Conservation (phyloP, 345 rosid species). For the Gossypium thurberi region DNA sequence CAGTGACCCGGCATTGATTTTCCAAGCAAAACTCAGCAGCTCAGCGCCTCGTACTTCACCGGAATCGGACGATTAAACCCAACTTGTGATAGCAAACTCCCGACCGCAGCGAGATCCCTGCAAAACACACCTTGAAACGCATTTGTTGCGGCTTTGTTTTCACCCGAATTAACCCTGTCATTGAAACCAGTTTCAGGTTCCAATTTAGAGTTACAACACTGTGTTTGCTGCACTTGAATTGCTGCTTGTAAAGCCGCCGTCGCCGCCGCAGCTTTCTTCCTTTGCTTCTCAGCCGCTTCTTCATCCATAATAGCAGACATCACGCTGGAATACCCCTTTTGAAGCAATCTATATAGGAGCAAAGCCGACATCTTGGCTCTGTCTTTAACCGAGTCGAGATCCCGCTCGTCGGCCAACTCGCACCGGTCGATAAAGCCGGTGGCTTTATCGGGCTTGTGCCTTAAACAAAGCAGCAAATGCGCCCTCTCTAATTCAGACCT, state of each 20-base stretch:
- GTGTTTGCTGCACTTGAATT: constrained; percentile 37
- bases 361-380: constrained; percentile 69
- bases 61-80: constrained; percentile 73
- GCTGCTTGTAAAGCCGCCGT: constrained; percentile 40
- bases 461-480: constrained; percentile 55
- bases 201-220: constrained; percentile 12
- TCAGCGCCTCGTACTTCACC: constrained; percentile 77
- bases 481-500: constrained; percentile 89
- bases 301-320: constrained; percentile 59
- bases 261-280: constrained; percentile 44
- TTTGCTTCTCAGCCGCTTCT: constrained; percentile 56
- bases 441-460: constrained; percentile 87
- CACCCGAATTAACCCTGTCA: constrained; percentile 14
- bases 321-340: constrained; percentile 64
- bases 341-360: constrained; percentile 73
- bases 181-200: constrained; percentile 25
- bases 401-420: constrained; percentile 61
- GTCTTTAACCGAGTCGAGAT: constrained; percentile 67
- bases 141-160: constrained; percentile 21
- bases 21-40: constrained; percentile 39
- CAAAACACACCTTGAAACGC: constrained; percentile 88
- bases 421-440: constrained; percentile 66
- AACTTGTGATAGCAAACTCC: constrained; percentile 60
- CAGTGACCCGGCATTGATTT: background rate
- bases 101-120: constrained; percentile 76